Base-by-base conservation (phyloP, 2,329 filamentous ascomycete species). In the Zasmidium angulare region DNA sequence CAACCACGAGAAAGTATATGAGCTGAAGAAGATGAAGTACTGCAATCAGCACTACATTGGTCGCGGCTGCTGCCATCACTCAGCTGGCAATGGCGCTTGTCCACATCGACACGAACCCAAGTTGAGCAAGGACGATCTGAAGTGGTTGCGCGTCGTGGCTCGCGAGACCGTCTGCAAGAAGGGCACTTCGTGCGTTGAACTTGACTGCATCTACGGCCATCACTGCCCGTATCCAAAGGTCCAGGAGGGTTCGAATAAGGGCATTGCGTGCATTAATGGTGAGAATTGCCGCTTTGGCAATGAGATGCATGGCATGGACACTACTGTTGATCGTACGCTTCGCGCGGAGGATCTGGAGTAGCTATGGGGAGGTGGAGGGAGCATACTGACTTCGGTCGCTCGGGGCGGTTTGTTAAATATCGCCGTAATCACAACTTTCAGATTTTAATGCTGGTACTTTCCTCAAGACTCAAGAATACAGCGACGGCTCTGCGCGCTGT, bases 161-260 rank as follows among this genome's bases (percentile, higher is more conserved):
- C 81, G 85, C 53, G 86, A 86, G 83, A 85, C 83, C 2, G 84
- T 84, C 22, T 88, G 85, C 68, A 78, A 79, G 58, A 82, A 83
- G 66, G 84, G 84, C 11, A 77, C 80, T 52, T 78, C 78, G 14
- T 88, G 85, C 66, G 77, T 83, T 53, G 85, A 87, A 60, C 70
- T 78, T 1, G 81, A 82, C 59, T 88, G 85, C 72, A 86, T 87
- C 53, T 87, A 86, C 67, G 85, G 85, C 21, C 85, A 88, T 71
- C 80, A 82, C 36, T 88, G 85, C 67, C 83, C 84, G 19, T 82
- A 83, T 61, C 79, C 78, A 0, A 65, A 67, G 17, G 62, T 68
- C 12, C 75, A 69, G 50, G 70, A 68, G 20, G 71, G 72, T 21
- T 78, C 77, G 31, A 74, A 78, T 59, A 77, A 79, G 24, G 81